Base-by-base conservation (phyloP, 768 basidiomycete genomes). In the Tulasnella sp. region DNA sequence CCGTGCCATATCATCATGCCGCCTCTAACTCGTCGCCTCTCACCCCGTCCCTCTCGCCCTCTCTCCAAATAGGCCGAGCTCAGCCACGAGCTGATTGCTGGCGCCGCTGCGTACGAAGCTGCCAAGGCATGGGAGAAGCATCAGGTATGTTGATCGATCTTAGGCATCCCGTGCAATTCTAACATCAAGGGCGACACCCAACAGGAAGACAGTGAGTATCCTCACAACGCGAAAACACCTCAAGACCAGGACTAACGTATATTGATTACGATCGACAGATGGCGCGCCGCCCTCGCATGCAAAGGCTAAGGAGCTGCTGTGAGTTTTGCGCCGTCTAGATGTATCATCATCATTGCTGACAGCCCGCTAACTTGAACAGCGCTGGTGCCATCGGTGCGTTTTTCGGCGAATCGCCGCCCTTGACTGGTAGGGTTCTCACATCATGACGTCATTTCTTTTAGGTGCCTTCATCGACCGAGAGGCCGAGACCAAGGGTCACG, bases 81-180 rank as follows among this genome's bases (percentile, higher is more conserved):
- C 24, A 80, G 71, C 39, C 80, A 81, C 74, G 74, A 80, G 75
- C 56, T 80, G 31, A 74, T 81, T 58, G 48, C 79, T 71, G 74
- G 74, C 46, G 81, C 81, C 71, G 80, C 80, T 42, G 80, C 81
- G 18, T 80, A 71, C 71, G 80, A 76, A n/a, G 80, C 75, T 14
- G 75, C 80, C 40, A 80, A 80, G 71, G 81, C 81, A 39, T 80
- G 71, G 31, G 74, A 77, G 80, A 58, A 72, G 24, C 74, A 77
- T 48, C 24, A 73, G 44, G 78, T 38, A 39, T 34, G 38, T n/a
- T n/a, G 58, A 71, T 16, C 76, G 27, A 38, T 42, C 38, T 58
- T 58, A 5, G 52, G 24, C 8, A 27, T 42, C 36, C 5, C 12
- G 21, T 56, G 10, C 56, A 21, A 9, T 24, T 40, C 38, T 74